A percentile compares a stretch with the other conserved stretches of the same genome.
These are phyloP conservation scores for Stemphylium beticola DNA, from an alignment of 2,329 filamentous ascomycete genomes.

Conservation along the genomic window DNA sequence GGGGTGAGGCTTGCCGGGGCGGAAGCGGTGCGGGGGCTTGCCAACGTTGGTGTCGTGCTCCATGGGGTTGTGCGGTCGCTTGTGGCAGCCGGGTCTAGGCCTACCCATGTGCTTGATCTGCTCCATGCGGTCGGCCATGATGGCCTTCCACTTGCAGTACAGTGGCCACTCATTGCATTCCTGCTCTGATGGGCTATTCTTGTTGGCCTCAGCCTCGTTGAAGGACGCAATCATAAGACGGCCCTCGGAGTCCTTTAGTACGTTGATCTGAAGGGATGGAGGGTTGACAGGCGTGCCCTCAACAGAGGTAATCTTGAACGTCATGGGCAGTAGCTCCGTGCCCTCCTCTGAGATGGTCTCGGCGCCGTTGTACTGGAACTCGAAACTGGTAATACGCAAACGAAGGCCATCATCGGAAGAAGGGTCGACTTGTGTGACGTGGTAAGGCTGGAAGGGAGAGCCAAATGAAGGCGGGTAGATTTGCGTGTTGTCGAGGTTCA, in stretches of 20 bases:
- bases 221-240: slow-evolving; percentile 49
- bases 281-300: slow-evolving; percentile 40
- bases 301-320: slow-evolving; percentile 44
- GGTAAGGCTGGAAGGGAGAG: slow-evolving; percentile 37
- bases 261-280: slow-evolving; percentile 45
- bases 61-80: slow-evolving; percentile 42
- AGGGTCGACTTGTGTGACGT: slow-evolving; percentile 43
- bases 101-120: slow-evolving; percentile 44
- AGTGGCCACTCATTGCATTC: slow-evolving; percentile 48
- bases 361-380: slow-evolving; percentile 43
- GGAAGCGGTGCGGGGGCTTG: slow-evolving; percentile 46
- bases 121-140: slow-evolving; percentile 45
- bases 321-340: slow-evolving; percentile 49
- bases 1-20: slow-evolving; percentile 32
- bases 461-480: slow-evolving; percentile 49
- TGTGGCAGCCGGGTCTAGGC: slow-evolving; percentile 43
- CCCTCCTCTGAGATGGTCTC: slow-evolving; percentile 46
- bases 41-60: slow-evolving; percentile 34
- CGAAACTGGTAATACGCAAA: slow-evolving; percentile 46
- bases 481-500: slow-evolving; percentile 45
- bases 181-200: slow-evolving; percentile 29
- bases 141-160: slow-evolving; percentile 52
- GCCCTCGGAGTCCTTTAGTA: slow-evolving; percentile 46
- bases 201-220: slow-evolving; percentile 29
- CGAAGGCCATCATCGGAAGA: slow-evolving; percentile 33